Percentiles rank a stretch among this genome's conserved stretches.
phyloP scores from a whole-genome alignment of 148 eudicot species.

The Vaccinium macrocarpon region DNA sequence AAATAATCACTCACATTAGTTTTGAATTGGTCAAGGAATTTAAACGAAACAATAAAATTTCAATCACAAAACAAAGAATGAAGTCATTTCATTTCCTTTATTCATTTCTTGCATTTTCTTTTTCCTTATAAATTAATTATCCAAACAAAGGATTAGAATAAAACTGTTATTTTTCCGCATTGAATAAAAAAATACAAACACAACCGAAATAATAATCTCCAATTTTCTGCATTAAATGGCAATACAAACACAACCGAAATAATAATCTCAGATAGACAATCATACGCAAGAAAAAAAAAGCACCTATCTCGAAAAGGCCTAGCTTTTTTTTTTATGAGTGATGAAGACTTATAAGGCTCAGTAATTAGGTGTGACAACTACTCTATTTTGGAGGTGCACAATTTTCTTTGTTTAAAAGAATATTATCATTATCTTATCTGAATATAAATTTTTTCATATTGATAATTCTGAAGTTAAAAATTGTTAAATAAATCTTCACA shows the following conservation, averaged over 20 bases:
- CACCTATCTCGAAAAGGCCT: background rate
- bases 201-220: background rate
- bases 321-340: background rate
- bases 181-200: background rate
- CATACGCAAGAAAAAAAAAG: background rate
- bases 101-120: background rate
- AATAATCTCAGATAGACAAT: background rate
- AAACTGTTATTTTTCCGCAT: background rate
- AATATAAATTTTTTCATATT: background rate
- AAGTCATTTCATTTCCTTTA: background rate
- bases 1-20: background rate
- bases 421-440: background rate
- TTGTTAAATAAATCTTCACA: background rate
- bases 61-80: background rate
- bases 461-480: background rate
- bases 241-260: background rate
- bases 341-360: background rate
- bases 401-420: background rate
- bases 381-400: background rate
- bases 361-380: background rate
- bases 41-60: background rate
- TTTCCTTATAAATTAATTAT: no score
- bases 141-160: no score
- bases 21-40: background rate
- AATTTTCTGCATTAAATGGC: background rate